Evolutionary conservation across 768 basidiomycete genomes (phyloP), one percentile per base, ranked within the genome.

Genomic region (Lyophyllum semitale): DNA sequence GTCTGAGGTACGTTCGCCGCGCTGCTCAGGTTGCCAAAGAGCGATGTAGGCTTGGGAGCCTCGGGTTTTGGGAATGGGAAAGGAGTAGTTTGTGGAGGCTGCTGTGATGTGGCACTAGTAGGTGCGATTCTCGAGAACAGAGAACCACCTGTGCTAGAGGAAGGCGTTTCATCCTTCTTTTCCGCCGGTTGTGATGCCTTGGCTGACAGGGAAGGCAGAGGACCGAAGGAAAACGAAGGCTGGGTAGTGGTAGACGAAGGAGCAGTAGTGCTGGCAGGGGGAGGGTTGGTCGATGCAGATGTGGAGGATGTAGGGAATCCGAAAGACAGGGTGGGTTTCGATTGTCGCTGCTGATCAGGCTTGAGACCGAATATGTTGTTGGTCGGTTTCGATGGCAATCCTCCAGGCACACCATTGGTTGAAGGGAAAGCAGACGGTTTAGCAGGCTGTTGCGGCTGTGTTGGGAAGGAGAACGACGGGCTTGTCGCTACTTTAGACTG

Each of bases 81-180:
- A 43, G 57, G 11, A 18, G 64, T 18, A 37, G 56, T 15, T 20
- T 52, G 58, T 47, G 51, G 23, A 4, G 56, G 41, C 41, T 49
- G 46, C 18, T 54, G 43, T 23, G 51, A 23, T 29, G 60, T 11
- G n/a, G 38, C 17, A 18, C 15, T 25, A 20, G 48, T 35, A 54
- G 61, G 59, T 11, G 60, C 63, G 25, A 66, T 38, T 23, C 68
- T 59, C 32, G 68, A 65, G 47, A 68, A 30, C 12, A 69, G 58
- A 15, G 64, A 63, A 45, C 51, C 51, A 6, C 63, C 64, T 38
- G 51, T 18, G 12, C 62, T 59, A 33, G 50, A 20, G 9, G 49
- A 43, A 6, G 55, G 35, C 23, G 53, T 33, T 27, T 56, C 44
- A 37, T 18, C 53, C 35, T 60, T 59, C 48, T 58, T 61, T 32